Conservation (phyloP, 805 yeast genomes). For the Saccharomyces mikatae region DNA sequence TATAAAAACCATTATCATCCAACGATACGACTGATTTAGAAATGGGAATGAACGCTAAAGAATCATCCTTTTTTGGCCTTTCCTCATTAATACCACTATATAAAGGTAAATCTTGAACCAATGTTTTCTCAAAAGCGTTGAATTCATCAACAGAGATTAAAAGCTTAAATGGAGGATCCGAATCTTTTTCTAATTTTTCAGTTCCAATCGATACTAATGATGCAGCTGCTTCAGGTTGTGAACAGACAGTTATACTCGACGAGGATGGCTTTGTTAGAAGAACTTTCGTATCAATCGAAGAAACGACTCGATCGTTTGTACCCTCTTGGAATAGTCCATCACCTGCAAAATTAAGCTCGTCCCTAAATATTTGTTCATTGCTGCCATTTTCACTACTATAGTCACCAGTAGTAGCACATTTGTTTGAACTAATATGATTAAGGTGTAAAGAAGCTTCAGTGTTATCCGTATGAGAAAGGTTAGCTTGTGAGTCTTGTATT, state of each 20-base stretch:
- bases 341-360: background rate
- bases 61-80: conserved; percentile 24
- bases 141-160: conserved; percentile 26
- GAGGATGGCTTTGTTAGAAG: conserved; percentile 32
- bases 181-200: conserved; percentile 21
- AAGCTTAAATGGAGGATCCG: conserved; percentile 29
- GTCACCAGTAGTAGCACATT: background rate
- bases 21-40: conserved; percentile 58
- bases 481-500: background rate
- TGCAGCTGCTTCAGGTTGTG: conserved; percentile 26
- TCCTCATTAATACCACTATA: conserved; percentile 25
- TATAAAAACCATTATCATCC: conserved; percentile 59
- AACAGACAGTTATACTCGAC: conserved; percentile 26
- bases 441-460: background rate
- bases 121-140: conserved; percentile 28
- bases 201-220: background rate
- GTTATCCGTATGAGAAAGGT: background rate
- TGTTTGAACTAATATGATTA: background rate
- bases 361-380: conserved; percentile 4
- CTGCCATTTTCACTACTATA: conserved; percentile 6
- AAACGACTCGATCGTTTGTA: conserved; percentile 5
- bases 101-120: conserved; percentile 30
- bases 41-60: conserved; percentile 42
- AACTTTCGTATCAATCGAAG: conserved; percentile 32
- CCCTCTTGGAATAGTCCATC: background rate